Evolutionary conservation across 2,329 filamentous ascomycete species (phyloP), one percentile per base, ranked within the genome.

Genomic region (Chrysoporthe puriensis): DNA sequence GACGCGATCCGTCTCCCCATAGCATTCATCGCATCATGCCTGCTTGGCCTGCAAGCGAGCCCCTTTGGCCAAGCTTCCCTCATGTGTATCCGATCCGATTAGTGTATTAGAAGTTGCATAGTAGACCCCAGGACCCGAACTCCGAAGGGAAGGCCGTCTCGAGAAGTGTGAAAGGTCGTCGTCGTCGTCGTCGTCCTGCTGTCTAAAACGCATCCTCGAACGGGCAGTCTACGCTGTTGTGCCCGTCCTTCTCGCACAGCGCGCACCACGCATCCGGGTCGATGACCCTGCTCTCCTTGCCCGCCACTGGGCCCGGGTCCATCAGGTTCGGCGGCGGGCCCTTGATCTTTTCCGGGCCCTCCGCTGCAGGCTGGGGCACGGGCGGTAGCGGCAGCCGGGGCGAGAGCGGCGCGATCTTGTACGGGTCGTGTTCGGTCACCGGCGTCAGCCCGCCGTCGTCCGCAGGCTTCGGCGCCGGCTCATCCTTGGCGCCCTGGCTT

Each of bases 261-360:
- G 96, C 96, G 79, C 96, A 99, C 96, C 96, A 99, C 81, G 97
- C 97, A 70, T 90, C 87, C 65, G 90, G 88, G 74, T 98, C 93
- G 71, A 95, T 84, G 59, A 92, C 82, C 1, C 91, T 91, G 66
- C 89, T 93, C 72, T 90, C 88, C 81, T 93, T 95, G 63, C 92
- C 92, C 4, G 92, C 90, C 34, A 93, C 86, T 1, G 92, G 90
- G 2, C 88, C 88, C 64, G 84, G 85, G 64, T 89, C 89, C 82
- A 88, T 86, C 8, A 85, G 86, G 73, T 88, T 90, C 4, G 88
- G 87, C 62, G 88, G 78, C 63, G 88, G 78, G 62, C 85, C 83
- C 71, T 80, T 81, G 69, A 83, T 78, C 18, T 57, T 60, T 36
- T 77, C 74, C 13, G 85, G 78, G 66, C 73, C 80, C 69, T 71